Base-by-base conservation (phyloP, 1,284 basidiomycete species). In the Cutaneotrichosporon spelunceum region DNA sequence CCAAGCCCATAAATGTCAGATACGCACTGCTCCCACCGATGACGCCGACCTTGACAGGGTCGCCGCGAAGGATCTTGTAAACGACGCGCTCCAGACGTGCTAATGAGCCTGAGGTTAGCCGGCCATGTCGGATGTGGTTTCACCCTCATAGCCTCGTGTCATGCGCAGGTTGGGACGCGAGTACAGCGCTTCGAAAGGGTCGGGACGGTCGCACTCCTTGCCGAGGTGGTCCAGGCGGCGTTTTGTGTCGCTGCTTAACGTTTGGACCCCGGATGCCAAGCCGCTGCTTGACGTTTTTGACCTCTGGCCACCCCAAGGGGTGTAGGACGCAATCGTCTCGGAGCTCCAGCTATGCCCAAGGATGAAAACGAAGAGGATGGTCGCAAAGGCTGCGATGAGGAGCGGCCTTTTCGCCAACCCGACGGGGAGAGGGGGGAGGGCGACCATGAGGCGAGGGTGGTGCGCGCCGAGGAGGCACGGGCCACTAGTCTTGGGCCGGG, bases 21-120 rank as follows among this genome's bases (percentile, higher is more conserved):
- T 23, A 36, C 52, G 33, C 53, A 78, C 78, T 69, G 64, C 76
- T 78, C 0, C 77, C 78, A 14, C 78, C 78, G 29, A 79, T 68
- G 14, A 70, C 66, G 5, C 72, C 68, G 1, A 78, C 65, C 2
- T 66, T 72, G 16, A 79, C 52, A 0, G 62, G 36, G 56, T 78
- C 72, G 7, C 77, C 77, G 30, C 72, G 65, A 1, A 78, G 56
- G 1, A 67, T 66, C 62, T 75, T 76, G 23, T 72, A 66, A 26
- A 78, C 36, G 13, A 79, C 64, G 27, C 68, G 57, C 34, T 70
- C 62, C 5, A 74, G 36, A 2, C 70, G 57, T 34, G 63, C 59
- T 21, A 71, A 68, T 0, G 75, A 77, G 1, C 75, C 75, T 77
- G 59, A 16, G 23, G 10, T 47, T 11, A 47, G 45, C 45, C 23